Conservation (phyloP, 768 basidiomycete species). For the Exsudoporus frostii region DNA sequence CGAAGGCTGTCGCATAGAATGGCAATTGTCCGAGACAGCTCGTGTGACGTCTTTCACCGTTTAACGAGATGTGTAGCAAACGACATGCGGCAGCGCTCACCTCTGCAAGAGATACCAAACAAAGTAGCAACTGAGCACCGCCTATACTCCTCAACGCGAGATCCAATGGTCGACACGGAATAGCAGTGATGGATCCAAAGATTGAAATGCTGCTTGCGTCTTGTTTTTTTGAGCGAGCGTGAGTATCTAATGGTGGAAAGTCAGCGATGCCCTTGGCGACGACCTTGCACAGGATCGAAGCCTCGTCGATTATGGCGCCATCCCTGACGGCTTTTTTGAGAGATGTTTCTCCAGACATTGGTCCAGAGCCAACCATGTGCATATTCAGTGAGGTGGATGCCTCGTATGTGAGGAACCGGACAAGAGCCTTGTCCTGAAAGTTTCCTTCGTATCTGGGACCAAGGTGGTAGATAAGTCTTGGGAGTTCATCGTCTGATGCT, state of each 20-base stretch:
- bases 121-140: conserved; percentile 69
- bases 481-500: conserved; percentile 59
- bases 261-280: conserved; percentile 23
- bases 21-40: conserved; percentile 67
- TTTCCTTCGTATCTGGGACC: conserved; percentile 75
- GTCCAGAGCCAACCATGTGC: conserved; percentile 56
- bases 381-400: conserved; percentile 82
- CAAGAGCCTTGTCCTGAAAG: conserved; percentile 68
- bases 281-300: conserved; percentile 41
- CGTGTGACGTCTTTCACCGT: conserved; percentile 59
- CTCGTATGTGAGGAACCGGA: conserved; percentile 81
- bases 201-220: neutral
- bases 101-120: conserved; percentile 72
- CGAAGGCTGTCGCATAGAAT: conserved; percentile 75
- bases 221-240: neutral
- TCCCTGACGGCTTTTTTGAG: conserved; percentile 41
- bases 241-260: conserved; percentile 14
- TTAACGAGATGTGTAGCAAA: neutral
- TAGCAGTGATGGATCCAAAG: conserved; percentile 56
- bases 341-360: conserved; percentile 35
- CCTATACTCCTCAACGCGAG: conserved; percentile 79
- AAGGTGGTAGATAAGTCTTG: conserved; percentile 74
- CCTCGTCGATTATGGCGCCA: conserved; percentile 39
- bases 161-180: conserved; percentile 66
- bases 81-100: conserved; percentile 36